phyloP scores from a whole-genome alignment of 306 rosid genomes.

The Malus orientalis region DNA sequence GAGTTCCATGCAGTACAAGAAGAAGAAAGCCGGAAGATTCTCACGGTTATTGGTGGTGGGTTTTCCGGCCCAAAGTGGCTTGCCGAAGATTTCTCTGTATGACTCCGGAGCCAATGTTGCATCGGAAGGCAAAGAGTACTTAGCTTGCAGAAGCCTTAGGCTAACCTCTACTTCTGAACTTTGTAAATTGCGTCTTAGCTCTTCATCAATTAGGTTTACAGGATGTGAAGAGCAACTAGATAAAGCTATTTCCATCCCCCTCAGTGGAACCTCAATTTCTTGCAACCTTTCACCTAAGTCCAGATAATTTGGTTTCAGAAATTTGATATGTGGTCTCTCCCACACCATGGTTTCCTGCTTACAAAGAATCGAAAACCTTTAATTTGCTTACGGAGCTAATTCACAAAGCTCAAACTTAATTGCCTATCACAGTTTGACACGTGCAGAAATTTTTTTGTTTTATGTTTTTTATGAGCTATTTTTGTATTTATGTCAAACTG shows the following conservation, averaged over 20 bases:
- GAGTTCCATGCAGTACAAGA: slow-evolving; percentile 46
- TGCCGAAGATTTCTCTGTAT: slow-evolving; percentile 14
- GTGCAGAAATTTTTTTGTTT: too few species aligned
- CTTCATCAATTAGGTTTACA: slow-evolving; percentile 35
- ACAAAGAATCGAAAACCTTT: neutral
- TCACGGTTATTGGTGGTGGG: slow-evolving; percentile 19
- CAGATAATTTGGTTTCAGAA: slow-evolving; percentile 17
- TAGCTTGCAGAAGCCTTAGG: slow-evolving; percentile 34
- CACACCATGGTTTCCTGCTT: slow-evolving; percentile 62
- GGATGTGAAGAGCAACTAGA: slow-evolving; percentile 34
- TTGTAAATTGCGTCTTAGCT: slow-evolving; percentile 31
- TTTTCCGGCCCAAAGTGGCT: slow-evolving; percentile 8
- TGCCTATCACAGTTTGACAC: neutral
- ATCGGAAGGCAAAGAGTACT: slow-evolving; percentile 26
- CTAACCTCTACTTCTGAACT: slow-evolving; percentile 25
- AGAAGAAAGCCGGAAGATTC: slow-evolving; percentile 49
- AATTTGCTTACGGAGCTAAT: neutral
- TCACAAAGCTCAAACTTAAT: neutral
- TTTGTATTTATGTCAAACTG: neutral
- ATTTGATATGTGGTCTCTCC: slow-evolving; percentile 43
- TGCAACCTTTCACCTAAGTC: slow-evolving; percentile 33
- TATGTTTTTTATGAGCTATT: too few species aligned
- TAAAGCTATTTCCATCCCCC: slow-evolving; percentile 67
- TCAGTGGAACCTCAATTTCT: slow-evolving; percentile 38
- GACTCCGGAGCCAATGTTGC: slow-evolving; percentile 32